A percentile compares a stretch with the other conserved stretches of the same genome.
Conservation (phyloP, 352 stramenopile species). For the Phytopythium helicoides region DNA sequence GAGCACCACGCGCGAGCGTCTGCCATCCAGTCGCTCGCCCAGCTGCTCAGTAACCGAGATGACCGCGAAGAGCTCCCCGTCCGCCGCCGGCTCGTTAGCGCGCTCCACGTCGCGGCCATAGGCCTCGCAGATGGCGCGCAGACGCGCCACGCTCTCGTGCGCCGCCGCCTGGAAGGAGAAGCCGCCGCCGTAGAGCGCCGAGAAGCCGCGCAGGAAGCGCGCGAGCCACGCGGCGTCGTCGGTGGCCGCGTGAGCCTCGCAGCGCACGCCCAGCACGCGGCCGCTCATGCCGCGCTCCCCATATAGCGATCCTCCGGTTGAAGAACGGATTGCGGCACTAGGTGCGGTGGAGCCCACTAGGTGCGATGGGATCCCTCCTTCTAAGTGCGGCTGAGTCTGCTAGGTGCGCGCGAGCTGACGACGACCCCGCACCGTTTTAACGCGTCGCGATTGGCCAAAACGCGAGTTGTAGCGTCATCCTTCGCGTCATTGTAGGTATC, state of each 20-base stretch:
- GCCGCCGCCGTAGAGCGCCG: conserved; percentile 46
- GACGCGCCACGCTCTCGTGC: conserved; percentile 8
- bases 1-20: conserved; percentile 27
- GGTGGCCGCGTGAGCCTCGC: conserved; percentile 35
- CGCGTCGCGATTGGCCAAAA: too few species aligned
- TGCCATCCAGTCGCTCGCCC: not conserved
- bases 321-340: too few species aligned
- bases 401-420: too few species aligned
- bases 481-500: too few species aligned
- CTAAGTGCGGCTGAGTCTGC: too few species aligned
- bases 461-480: too few species aligned
- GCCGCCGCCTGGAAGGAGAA: conserved; percentile 32
- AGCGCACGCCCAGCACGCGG: conserved; percentile 19
- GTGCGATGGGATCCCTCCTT: too few species aligned
- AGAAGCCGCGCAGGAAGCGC: conserved; percentile 52
- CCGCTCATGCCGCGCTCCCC: not conserved
- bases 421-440: too few species aligned
- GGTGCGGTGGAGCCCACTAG: too few species aligned
- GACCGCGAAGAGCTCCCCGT: not conserved
- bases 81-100: not conserved
- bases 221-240: conserved; percentile 19
- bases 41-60: not conserved
- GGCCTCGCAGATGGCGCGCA: conserved; percentile 3
- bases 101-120: not conserved
- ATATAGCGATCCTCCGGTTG: not conserved